Conservation (phyloP, 2,329 filamentous ascomycete genomes). For the Fusarium nisikadoi region DNA sequence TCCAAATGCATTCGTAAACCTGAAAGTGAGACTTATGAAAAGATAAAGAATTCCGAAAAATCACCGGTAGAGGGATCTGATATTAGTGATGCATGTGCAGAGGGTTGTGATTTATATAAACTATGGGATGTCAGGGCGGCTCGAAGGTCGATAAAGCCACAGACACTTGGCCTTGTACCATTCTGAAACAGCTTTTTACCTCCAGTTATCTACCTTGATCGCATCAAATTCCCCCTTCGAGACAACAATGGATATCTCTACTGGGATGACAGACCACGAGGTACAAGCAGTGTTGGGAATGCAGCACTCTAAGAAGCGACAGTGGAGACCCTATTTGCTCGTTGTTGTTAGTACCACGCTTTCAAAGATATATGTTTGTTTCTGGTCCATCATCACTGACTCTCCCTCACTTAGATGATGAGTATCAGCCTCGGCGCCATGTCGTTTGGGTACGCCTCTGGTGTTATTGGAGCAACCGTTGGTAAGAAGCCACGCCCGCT, state of each 20-base stretch:
- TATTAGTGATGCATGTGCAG: neutral
- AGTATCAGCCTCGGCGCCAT: neutral
- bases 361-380: accelerated
- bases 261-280: neutral
- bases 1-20: neutral
- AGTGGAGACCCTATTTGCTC: neutral
- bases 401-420: neutral
- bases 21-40: neutral
- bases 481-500: neutral
- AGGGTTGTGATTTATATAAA: neutral
- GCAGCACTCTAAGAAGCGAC: neutral
- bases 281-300: neutral
- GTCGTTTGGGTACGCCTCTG: neutral
- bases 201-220: neutral
- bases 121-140: neutral
- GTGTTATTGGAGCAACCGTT: neutral
- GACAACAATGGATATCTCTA: neutral
- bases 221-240: accelerated
- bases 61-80: neutral
- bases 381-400: neutral
- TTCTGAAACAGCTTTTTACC: neutral
- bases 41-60: neutral
- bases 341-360: neutral
- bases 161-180: neutral
- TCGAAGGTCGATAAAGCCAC: too few relatives aligned